phyloP scores from a whole-genome alignment of 129 eudicot genomes.

The Heracleum sosnowskyi region DNA sequence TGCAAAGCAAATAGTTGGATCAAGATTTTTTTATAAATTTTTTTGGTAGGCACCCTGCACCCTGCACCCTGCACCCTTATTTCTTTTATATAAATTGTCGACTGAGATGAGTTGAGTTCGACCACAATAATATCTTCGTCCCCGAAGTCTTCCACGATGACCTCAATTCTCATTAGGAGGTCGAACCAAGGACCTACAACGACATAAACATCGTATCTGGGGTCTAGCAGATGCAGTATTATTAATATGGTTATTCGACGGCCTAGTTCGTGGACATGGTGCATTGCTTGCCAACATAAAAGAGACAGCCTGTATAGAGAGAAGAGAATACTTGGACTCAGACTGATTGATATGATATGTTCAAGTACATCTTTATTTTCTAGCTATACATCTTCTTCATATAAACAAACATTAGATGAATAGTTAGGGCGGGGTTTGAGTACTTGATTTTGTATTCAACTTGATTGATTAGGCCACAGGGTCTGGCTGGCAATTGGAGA shows the following conservation, averaged over 20 bases:
- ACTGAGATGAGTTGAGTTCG: no score
- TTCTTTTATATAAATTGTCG: neutral
- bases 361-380: neutral
- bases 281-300: constrained; percentile 4
- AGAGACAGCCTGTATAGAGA: neutral
- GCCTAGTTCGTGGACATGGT: neutral
- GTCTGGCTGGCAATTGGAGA: neutral
- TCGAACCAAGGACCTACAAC: no score
- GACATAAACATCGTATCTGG: neutral
- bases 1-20: constrained; percentile 24
- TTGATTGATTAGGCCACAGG: neutral
- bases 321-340: neutral
- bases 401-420: neutral
- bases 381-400: neutral
- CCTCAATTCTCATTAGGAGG: no score
- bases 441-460: no score
- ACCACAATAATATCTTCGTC: no score
- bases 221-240: neutral
- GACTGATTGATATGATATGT: neutral
- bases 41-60: no score
- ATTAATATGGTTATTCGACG: neutral
- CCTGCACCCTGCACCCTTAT: no score
- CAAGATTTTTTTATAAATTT: neutral
- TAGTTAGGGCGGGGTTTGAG: neutral
- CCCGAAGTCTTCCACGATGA: neutral